Base-by-base conservation (phyloP, 1,284 basidiomycete species). In the Fomitopsis betulina region DNA sequence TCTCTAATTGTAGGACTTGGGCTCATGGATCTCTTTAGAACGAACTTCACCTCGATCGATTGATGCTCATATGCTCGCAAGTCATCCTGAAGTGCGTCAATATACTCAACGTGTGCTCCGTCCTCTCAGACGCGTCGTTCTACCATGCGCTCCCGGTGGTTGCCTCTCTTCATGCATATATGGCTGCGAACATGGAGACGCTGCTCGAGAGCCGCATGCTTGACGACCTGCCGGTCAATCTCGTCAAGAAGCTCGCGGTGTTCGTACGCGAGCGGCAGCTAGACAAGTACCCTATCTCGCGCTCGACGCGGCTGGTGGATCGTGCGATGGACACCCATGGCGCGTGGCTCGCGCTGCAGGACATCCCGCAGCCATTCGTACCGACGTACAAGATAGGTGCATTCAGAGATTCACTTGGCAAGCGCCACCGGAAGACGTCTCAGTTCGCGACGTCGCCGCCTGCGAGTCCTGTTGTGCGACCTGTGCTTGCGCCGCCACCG, bases 1-100 rank as follows among this genome's bases (percentile, higher is more conserved):
- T 37, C 8, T 23, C 55, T 39, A 5, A 15, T 4, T 57, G 17
- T 15, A 12, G 27, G 19, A 15, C 19, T 5, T 19, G 55, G 30
- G 42, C 53, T 40, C 56, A 15, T 53, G 35, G 45, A 58, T 54
- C 37, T 47, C 42, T 27, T 7, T 61, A 94, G 91, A 96, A 93
- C 64, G 95, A 98, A 73, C 75, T 98, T 1, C 80, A 98, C 23
- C 79, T 98, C 23, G 92, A 94, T 65, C 87, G 90, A 25, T 83
- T 98, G 9, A 83, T 94, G 57, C 80, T 93, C 2, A 75, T 97
- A 10, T 96, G 94, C 73, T 94, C 94, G 2, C 75, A 79, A 8
- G 80, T 89, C 30, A 81, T 96, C 53, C 78, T 94, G 40, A 78
- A 79, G 25, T 82, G 91, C 65, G 79, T 91, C 58, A 89, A 86